A percentile compares a stretch with the other conserved stretches of the same genome.
These are phyloP conservation scores for Leishmania braziliensis DNA, from an alignment of 208 protist species.

Conservation along the genomic window DNA sequence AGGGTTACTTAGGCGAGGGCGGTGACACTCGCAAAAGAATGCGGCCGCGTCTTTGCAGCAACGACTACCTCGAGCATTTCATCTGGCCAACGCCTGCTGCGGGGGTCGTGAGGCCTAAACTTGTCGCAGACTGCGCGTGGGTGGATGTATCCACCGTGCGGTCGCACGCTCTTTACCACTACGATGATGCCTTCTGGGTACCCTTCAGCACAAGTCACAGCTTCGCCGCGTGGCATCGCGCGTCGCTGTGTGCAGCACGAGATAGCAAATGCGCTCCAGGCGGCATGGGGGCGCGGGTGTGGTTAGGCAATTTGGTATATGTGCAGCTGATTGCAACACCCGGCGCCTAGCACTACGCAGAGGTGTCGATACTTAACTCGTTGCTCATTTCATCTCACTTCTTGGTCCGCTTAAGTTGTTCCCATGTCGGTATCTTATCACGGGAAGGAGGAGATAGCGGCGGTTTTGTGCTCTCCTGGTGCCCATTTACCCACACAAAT, in stretches of 20 bases:
- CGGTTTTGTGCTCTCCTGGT: background rate
- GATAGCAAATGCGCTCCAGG: background rate
- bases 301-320: background rate
- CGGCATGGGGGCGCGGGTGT: background rate
- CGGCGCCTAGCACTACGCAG: background rate
- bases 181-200: conserved; percentile 48
- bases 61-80: conserved; percentile 35
- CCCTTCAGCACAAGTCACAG: conserved; percentile 1
- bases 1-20: background rate
- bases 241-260: background rate
- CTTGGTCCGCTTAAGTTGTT: background rate
- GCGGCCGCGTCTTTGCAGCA: conserved; percentile 2
- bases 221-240: conserved; percentile 11
- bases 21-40: background rate
- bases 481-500: background rate
- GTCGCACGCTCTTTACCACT: conserved; percentile 28
- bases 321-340: background rate
- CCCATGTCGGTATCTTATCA: background rate
- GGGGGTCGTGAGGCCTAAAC: conserved; percentile 14
- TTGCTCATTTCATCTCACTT: background rate
- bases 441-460: background rate
- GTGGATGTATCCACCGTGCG: conserved; percentile 33
- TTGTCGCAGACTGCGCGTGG: conserved; percentile 51
- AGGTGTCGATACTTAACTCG: background rate
- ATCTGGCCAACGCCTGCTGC: conserved; percentile 25